Conservation (phyloP, 2,329 filamentous ascomycete species). For the Penicillium aurantiogriseum region DNA sequence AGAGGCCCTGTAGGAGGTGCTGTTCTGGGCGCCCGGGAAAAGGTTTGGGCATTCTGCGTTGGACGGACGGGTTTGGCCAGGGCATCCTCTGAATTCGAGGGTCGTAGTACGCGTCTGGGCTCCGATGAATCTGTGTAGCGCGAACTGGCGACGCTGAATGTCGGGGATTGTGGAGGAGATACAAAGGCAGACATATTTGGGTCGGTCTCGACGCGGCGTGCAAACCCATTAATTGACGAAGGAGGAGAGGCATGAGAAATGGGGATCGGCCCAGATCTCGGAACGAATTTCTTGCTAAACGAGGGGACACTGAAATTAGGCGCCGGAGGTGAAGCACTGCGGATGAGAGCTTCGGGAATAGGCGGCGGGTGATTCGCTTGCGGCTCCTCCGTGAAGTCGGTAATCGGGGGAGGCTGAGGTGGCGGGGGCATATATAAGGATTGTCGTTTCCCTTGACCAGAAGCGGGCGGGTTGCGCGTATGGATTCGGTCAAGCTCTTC, state of each 20-base stretch:
- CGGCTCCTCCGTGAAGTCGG: constrained; percentile 19
- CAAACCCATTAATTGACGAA: constrained; percentile 12
- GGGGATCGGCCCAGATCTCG: constrained; percentile 17
- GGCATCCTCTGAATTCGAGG: constrained; percentile 33
- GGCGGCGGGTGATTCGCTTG: constrained; percentile 23
- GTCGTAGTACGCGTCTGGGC: constrained; percentile 24
- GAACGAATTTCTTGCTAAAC: constrained; percentile 40
- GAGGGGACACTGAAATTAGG: constrained; percentile 45
- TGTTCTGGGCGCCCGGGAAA: constrained; percentile 18
- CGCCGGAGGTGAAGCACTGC: constrained; percentile 36
- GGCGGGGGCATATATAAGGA: constrained; percentile 23
- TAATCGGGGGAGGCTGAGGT: constrained; percentile 8
- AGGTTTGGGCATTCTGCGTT: constrained; percentile 10
- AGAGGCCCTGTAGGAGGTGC: constrained; percentile 12
- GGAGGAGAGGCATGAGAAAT: constrained; percentile 18
- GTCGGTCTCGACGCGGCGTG: constrained; percentile 16
- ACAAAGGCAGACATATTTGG: constrained; percentile 26
- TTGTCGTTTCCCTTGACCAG: constrained; percentile 27
- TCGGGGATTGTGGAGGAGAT: constrained; percentile 36
- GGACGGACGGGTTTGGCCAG: constrained; percentile 21
- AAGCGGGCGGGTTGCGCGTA: constrained; percentile 22
- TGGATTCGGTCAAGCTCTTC: constrained; percentile 13
- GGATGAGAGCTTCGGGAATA: constrained; percentile 26
- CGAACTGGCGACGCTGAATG: constrained; percentile 26
- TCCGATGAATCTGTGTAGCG: constrained; percentile 24